Percentiles rank a stretch among this genome's conserved stretches.
phyloP scores from a whole-genome alignment of 345 rosid genomes.

The Sisymbrium irio region DNA sequence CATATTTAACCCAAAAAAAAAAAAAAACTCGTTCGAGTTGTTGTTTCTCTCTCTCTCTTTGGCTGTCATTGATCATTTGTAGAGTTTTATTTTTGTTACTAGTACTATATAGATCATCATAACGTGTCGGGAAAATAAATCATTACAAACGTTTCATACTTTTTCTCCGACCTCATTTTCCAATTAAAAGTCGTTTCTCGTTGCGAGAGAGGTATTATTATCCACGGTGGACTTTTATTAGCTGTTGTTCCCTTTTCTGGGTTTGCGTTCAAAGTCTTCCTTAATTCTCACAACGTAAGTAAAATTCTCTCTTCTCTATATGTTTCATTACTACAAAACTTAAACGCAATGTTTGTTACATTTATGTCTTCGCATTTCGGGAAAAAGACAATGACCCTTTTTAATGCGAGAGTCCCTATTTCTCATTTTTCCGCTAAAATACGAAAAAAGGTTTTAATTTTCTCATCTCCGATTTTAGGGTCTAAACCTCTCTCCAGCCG shows the following conservation, averaged over 20 bases:
- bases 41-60: neutral
- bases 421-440: slow-evolving; percentile 24
- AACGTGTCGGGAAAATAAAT: neutral
- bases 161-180: neutral
- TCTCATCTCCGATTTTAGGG: neutral
- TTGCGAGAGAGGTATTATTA: no score
- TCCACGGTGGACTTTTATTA: neutral
- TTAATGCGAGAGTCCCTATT: no score
- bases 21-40: slow-evolving; percentile 1
- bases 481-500: neutral
- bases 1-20: neutral
- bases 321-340: neutral
- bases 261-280: slow-evolving; percentile 20
- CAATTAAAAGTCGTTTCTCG: neutral
- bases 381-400: neutral
- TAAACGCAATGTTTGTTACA: slow-evolving; percentile 2
- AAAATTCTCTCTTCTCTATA: neutral
- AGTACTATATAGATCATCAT: neutral
- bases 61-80: slow-evolving; percentile 3
- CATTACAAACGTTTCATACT: neutral
- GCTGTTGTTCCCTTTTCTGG: slow-evolving; percentile 9
- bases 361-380: neutral
- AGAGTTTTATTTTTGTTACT: neutral
- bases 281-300: slow-evolving; percentile 12
- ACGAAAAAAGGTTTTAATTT: slow-evolving; percentile 13